phyloP scores from a whole-genome alignment of 1,139 yeast species.

The Hyphopichia fennica region DNA sequence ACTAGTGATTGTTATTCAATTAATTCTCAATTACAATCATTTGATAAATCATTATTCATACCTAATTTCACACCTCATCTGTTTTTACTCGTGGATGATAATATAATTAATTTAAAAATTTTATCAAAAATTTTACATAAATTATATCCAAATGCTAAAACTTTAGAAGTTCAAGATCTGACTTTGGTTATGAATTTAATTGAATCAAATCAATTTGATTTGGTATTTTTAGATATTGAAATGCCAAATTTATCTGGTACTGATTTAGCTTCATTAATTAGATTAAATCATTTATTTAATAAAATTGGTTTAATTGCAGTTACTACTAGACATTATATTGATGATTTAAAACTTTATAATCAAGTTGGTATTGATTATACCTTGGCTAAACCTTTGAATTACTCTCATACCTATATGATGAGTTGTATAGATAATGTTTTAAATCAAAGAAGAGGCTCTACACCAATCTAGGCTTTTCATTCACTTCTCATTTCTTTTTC shows the following conservation, averaged over 20 bases:
- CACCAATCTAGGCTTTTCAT: background rate
- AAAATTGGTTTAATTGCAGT: constrained; percentile 43
- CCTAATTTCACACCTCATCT: constrained; percentile 24
- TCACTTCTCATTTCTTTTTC: background rate
- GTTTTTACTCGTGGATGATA: constrained; percentile 47
- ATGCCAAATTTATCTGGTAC: constrained; percentile 48
- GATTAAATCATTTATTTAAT: constrained; percentile 14
- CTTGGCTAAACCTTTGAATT: constrained; percentile 42
- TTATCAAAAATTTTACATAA: constrained; percentile 31
- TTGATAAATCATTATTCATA: constrained; percentile 7
- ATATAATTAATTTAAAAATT: constrained; percentile 41
- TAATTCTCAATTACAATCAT: constrained; percentile 1
- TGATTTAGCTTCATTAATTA: constrained; percentile 34
- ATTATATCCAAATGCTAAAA: constrained; percentile 35
- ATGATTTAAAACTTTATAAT: constrained; percentile 31
- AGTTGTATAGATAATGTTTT: constrained; percentile 2
- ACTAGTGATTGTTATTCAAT: background rate
- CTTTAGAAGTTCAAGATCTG: constrained; percentile 32
- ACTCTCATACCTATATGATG: constrained; percentile 5
- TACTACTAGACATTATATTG: constrained; percentile 31
- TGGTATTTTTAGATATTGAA: constrained; percentile 46
- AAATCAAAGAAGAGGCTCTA: background rate
- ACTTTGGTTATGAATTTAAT: constrained; percentile 27
- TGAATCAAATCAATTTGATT: constrained; percentile 24
- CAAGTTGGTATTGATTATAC: constrained; percentile 42